These are phyloP conservation scores for Sarocladium brachiariae DNA, from an alignment of 2,329 filamentous ascomycete genomes.

Conservation along the genomic window DNA sequence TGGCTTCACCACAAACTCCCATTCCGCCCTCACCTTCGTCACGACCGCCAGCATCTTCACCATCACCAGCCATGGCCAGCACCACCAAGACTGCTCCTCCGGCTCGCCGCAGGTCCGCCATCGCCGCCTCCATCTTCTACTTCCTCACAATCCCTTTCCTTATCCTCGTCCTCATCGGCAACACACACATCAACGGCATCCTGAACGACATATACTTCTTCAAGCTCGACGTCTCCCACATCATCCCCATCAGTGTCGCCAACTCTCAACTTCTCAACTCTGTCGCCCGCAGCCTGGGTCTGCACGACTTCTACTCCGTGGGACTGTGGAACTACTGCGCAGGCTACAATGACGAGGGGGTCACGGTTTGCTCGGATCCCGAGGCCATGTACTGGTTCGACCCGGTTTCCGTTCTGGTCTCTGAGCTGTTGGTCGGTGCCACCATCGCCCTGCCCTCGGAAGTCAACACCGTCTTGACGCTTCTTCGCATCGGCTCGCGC, in stretches of 20 bases:
- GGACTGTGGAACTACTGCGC: constrained; percentile 91
- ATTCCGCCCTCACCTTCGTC: background rate
- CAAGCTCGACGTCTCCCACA: constrained; percentile 72
- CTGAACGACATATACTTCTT: constrained; percentile 75
- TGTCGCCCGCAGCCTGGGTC: constrained; percentile 75
- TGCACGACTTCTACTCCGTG: constrained; percentile 92
- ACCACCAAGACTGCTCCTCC: constrained; percentile 20
- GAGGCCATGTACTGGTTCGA: constrained; percentile 81
- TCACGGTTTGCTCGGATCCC: constrained; percentile 69
- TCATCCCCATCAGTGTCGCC: constrained; percentile 67
- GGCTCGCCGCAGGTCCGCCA: constrained; percentile 50
- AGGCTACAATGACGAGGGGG: constrained; percentile 67
- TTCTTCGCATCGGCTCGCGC: constrained; percentile 68
- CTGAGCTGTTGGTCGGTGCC: constrained; percentile 74
- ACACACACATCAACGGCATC: constrained; percentile 54
- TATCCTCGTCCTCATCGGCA: constrained; percentile 72
- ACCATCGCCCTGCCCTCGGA: constrained; percentile 73
- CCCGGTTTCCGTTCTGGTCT: constrained; percentile 72
- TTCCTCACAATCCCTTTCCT: constrained; percentile 71
- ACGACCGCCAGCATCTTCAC: constrained; percentile 1
- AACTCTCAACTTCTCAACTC: constrained; percentile 75
- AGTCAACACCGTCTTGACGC: constrained; percentile 63
- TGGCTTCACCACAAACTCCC: too few species aligned
- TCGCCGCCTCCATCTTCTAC: constrained; percentile 63
- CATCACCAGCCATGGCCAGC: background rate